Evolutionary conservation across 176 grass and related monocot species (phyloP), one percentile per base, ranked within the genome.

Genomic region (Juncus inflexus): DNA sequence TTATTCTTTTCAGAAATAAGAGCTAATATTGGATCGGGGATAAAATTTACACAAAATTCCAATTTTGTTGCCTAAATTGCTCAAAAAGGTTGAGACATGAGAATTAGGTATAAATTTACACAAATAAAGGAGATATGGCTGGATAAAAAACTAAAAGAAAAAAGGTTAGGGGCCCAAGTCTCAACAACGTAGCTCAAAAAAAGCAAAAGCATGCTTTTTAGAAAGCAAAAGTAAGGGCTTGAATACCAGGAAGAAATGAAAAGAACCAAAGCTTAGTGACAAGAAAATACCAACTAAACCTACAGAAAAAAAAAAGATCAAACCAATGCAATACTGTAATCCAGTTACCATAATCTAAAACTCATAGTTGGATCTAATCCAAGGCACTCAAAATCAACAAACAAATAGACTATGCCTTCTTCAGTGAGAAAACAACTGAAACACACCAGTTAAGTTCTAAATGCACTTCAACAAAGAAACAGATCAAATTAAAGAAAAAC

Each of bases 211-310:
- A 6, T 28, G 52, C 53, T 47, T 59, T 55, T 58, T 58, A 5
- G 56, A 70, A 9, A 66, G 64, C 16, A 42, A 70, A 70, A 42
- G 37, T 4, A 5, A 41, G n/a, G 12, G 37, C 36, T 50, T 36
- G 28, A 67, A 67, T 37, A 53, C 65, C 13, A 35, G 55, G n/a
- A 58, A 68, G 51, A 53, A 56, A 69, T 13, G 15, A 55, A 55
- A 56, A n/a, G 35, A 12, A 69, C 39, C 66, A 56, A 9, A 13
- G 43, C 43, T 57, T 57, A 13, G 5, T 57, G 12, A 57, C 54
- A 57, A 57, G 9, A 57, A 57, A 57, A 57, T 57, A 57, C 10
- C 43, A 47, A 47, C 9, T 28, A 28, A 28, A 28, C 0, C 19
- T 28, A 28, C 19, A 28, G 19, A 28, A 28, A 28, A 28, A 28